These are phyloP conservation scores for Penicillium goetzii DNA, from an alignment of 495 filamentous ascomycete genomes.

Conservation along the genomic window DNA sequence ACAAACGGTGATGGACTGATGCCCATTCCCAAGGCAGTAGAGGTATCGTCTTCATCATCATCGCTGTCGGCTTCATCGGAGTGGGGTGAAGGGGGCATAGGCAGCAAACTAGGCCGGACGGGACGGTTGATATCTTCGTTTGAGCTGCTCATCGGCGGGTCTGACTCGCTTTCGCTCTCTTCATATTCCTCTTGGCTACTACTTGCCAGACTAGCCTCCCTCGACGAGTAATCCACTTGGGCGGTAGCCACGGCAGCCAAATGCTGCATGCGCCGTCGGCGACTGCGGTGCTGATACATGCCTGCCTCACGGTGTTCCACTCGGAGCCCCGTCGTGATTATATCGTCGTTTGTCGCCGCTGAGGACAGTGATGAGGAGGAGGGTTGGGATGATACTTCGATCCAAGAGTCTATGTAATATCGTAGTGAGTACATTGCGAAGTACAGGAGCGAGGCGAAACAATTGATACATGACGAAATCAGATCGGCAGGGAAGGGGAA, in stretches of 20 bases:
- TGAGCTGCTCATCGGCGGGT: slow-evolving; percentile 81
- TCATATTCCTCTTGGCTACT: slow-evolving; percentile 93
- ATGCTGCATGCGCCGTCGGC: slow-evolving; percentile 58
- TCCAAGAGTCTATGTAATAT: slow-evolving; percentile 84
- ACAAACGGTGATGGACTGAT: slow-evolving; percentile 67
- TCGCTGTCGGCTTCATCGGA: slow-evolving; percentile 57
- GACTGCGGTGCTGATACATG: slow-evolving; percentile 48
- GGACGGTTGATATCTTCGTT: slow-evolving; percentile 67
- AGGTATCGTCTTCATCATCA: slow-evolving; percentile 76
- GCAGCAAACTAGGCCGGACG: slow-evolving; percentile 26
- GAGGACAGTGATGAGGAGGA: slow-evolving; percentile 92
- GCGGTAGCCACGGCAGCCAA: slow-evolving; percentile 48
- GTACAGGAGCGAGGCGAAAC: slow-evolving; percentile 28
- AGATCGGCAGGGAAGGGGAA: slow-evolving; percentile 21
- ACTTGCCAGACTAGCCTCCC: slow-evolving; percentile 40
- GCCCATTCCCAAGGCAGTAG: slow-evolving; percentile 74
- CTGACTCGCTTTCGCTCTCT: slow-evolving; percentile 83
- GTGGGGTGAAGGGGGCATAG: slow-evolving; percentile 35
- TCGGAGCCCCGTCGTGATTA: slow-evolving; percentile 81
- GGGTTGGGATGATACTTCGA: slow-evolving; percentile 91
- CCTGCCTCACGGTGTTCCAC: slow-evolving; percentile 59
- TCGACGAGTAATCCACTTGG: slow-evolving; percentile 53
- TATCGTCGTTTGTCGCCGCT: slow-evolving; percentile 72
- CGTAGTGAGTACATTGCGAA: slow-evolving; percentile 57
- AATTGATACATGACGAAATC: slow-evolving; percentile 29